phyloP scores from a whole-genome alignment of 306 rosid species.

The Castanospermum australe region DNA sequence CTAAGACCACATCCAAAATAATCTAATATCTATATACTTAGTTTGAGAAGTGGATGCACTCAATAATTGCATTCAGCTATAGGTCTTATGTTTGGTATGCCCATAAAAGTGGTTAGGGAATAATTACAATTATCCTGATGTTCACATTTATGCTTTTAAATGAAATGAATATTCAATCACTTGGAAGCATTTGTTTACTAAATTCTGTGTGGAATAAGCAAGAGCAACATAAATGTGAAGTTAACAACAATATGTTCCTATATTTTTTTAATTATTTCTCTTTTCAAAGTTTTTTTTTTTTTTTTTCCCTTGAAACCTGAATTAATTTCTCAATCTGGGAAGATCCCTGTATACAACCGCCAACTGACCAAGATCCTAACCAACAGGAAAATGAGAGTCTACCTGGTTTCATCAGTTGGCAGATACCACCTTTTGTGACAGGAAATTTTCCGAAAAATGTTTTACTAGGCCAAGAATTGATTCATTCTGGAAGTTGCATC shows the following conservation, averaged over 20 bases:
- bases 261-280: background rate
- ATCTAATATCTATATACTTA: background rate
- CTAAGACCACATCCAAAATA: conserved; percentile 17
- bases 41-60: background rate
- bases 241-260: background rate
- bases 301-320: background rate
- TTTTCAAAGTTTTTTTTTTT: background rate
- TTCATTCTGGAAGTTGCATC: no score
- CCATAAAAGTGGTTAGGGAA: background rate
- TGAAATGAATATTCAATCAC: background rate
- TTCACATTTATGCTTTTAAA: background rate
- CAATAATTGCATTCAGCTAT: background rate
- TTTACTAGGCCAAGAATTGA: no score
- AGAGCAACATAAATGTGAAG: background rate
- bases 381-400: background rate
- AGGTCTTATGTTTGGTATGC: background rate
- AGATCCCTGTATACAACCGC: background rate
- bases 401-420: no score
- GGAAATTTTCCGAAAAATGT: no score
- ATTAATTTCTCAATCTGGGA: background rate
- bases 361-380: background rate
- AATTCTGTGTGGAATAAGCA: background rate
- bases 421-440: no score
- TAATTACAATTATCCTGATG: background rate
- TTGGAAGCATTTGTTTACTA: background rate